Percentiles rank a stretch among this genome's conserved stretches.
phyloP scores from a whole-genome alignment of 2,329 filamentous ascomycete genomes.

The Plectosphaerella plurivora region DNA sequence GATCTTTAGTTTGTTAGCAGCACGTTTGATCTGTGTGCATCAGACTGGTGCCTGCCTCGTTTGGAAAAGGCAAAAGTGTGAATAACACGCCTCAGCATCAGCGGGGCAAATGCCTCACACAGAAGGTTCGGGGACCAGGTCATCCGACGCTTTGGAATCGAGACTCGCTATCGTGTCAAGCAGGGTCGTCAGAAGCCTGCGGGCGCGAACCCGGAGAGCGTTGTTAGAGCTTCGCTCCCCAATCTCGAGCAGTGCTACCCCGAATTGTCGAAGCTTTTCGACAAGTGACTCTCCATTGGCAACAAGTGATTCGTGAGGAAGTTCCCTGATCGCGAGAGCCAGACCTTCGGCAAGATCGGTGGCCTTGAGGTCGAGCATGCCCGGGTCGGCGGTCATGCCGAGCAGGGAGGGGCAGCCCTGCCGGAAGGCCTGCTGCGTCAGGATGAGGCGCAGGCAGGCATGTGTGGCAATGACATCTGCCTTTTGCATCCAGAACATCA shows the following conservation, averaged over 20 bases:
- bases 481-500: conserved; percentile 28
- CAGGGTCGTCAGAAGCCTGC: conserved; percentile 31
- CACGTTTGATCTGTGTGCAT: too few relatives aligned
- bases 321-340: conserved; percentile 31
- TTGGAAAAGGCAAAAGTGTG: too few relatives aligned
- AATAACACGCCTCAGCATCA: too few relatives aligned
- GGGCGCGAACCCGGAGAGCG: conserved; percentile 29
- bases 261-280: conserved; percentile 33
- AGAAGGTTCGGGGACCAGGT: conserved; percentile 15
- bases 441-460: conserved; percentile 36
- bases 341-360: conserved; percentile 39
- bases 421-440: conserved; percentile 8
- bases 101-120: too few relatives aligned
- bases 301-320: conserved; percentile 35
- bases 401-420: conserved; percentile 1
- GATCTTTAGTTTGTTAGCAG: too few relatives aligned
- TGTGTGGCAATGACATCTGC: conserved; percentile 34
- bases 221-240: conserved; percentile 31
- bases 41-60: too few relatives aligned
- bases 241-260: conserved; percentile 30
- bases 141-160: conserved; percentile 38
- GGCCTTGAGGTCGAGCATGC: conserved; percentile 16
- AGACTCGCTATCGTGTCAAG: conserved; percentile 34
- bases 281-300: conserved; percentile 35
- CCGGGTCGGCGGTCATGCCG: neutral